phyloP scores from a whole-genome alignment of 1,284 basidiomycete genomes.

The Puccinia novopanici region DNA sequence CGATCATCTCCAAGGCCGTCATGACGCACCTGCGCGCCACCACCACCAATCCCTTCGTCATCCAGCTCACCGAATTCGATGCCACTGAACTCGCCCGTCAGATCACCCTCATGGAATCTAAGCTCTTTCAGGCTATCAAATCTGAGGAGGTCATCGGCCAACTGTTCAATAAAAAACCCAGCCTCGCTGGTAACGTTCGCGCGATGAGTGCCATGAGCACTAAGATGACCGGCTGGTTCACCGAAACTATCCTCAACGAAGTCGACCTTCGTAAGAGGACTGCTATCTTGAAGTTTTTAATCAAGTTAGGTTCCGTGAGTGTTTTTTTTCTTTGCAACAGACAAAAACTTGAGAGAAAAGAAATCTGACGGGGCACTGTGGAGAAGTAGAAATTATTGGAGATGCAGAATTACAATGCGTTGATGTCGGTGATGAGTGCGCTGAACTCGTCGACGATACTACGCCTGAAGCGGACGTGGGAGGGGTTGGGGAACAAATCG shows the following conservation, averaged over 20 bases:
- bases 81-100: slow-evolving; percentile 67
- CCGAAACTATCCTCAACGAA: slow-evolving; percentile 61
- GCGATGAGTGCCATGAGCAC: slow-evolving; percentile 61
- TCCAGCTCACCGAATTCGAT: slow-evolving; percentile 83
- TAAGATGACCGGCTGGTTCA: slow-evolving; percentile 62
- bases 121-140: slow-evolving; percentile 58
- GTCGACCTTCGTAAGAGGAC: slow-evolving; percentile 59
- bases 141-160: slow-evolving; percentile 61
- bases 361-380: slow-evolving; percentile 3
- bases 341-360: too few species aligned
- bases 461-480: slow-evolving; percentile 60
- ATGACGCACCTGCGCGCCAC: slow-evolving; percentile 64
- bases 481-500: slow-evolving; percentile 84
- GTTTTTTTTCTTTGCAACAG: too few species aligned
- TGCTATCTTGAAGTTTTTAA: slow-evolving; percentile 60
- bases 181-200: slow-evolving; percentile 57
- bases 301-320: slow-evolving; percentile 61
- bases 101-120: slow-evolving; percentile 60
- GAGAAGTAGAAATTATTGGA: slow-evolving; percentile 55
- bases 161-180: slow-evolving; percentile 57
- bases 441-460: slow-evolving; percentile 60
- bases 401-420: slow-evolving; percentile 61
- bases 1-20: slow-evolving; percentile 79
- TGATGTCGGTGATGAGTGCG: slow-evolving; percentile 61
- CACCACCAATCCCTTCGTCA: slow-evolving; percentile 57